Evolutionary conservation across 2,329 filamentous ascomycete genomes (phyloP).

Genomic region (Blastomyces emzantsi): DNA sequence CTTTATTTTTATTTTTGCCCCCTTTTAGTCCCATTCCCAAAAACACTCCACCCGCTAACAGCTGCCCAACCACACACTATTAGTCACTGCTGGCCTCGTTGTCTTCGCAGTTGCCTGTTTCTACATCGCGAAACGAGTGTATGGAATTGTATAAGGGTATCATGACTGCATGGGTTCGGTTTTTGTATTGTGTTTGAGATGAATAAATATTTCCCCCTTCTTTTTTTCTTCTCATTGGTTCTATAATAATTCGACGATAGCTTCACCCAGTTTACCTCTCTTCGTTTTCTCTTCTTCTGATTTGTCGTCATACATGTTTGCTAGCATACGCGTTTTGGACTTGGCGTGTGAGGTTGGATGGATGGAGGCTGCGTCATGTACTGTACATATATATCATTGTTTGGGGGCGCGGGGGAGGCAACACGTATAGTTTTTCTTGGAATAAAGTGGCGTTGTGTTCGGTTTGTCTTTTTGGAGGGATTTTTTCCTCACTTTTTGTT

Average conservation of each 20-base stretch:
- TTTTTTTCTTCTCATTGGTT: neutral
- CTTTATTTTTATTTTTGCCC: constrained; percentile 8
- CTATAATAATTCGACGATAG: neutral
- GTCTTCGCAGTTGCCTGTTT: constrained; percentile 74
- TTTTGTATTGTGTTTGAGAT: no score
- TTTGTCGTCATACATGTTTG: neutral
- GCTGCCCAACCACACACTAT: neutral
- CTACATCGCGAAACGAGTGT: constrained; percentile 72
- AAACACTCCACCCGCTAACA: neutral
- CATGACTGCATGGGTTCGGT: neutral
- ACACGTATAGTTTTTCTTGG: neutral
- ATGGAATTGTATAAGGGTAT: constrained; percentile 58
- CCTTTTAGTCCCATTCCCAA: neutral
- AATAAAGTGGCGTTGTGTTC: neutral
- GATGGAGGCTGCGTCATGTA: neutral
- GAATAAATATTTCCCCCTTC: neutral
- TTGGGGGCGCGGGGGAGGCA: neutral
- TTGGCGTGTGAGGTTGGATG: neutral
- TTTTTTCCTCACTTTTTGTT: neutral
- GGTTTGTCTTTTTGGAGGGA: neutral
- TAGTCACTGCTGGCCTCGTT: constrained; percentile 64
- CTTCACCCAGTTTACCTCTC: no score
- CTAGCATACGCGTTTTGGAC: neutral
- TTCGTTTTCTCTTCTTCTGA: neutral
- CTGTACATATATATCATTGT: neutral